Evolutionary conservation across 2,329 filamentous ascomycete genomes (phyloP), one percentile per base, ranked within the genome.

Genomic region (Apiospora phragmitis): DNA sequence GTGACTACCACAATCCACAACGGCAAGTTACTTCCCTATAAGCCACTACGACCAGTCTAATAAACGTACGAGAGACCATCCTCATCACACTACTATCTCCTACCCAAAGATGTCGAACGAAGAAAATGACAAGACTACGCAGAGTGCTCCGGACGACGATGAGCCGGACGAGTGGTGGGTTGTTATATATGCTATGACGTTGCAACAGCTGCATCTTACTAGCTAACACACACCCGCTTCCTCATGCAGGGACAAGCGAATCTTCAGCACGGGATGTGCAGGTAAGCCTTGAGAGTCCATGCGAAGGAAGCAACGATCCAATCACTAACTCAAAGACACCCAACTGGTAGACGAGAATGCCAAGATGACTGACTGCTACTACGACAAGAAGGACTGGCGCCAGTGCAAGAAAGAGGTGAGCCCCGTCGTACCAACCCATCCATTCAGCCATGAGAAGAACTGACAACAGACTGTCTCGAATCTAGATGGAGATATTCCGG

Each of bases 351-450:
- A 90, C 29, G 95, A 98, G 79, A 97, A 98, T 78, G 85, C 89
- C 69, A 95, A 91, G 78, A 89, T 99, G 91, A 98, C 94, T 45
- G 94, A 98, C 81, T 99, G 96, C 83, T 97, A 97, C 81, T 97
- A 90, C 79, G 94, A 95, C 70, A 97, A 95, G 87, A 97, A 95
- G 80, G 96, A 99, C 80, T 99, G 96, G 95, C 88, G 96, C 76
- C 87, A 88, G 71, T 99, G 96, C 83, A 93, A 93, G 79, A 87
- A 90, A 75, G 95, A 98, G 89, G 95, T 97, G 81, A 85, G 92
- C 84, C 21, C 51, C n/a, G 16, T 35, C 29, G 29, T 62, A n/a
- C 18, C n/a, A 16, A 49, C 24, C 2, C 21, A 18, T 16, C 5
- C 43, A 5, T 16, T 2, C n/a, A 14, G 24, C 24, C 51, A 51